Percentiles rank a stretch among this genome's conserved stretches.
These are phyloP conservation scores for Penicillium riverlandense DNA, from an alignment of 495 filamentous ascomycete genomes.

Conservation along the genomic window DNA sequence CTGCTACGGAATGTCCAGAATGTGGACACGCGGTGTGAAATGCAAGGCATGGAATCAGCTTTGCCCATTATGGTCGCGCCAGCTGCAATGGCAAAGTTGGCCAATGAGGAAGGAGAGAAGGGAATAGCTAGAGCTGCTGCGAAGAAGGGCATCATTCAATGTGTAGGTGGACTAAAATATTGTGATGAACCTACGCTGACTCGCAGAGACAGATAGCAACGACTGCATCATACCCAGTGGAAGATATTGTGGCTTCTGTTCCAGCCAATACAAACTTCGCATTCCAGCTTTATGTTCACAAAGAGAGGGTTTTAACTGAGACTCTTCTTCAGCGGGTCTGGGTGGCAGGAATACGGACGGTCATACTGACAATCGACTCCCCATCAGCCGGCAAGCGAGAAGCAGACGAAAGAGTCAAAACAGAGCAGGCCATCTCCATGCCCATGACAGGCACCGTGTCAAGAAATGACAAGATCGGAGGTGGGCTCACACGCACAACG, in stretches of 20 bases:
- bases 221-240: constrained; percentile 50
- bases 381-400: constrained; percentile 81
- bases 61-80: constrained; percentile 57
- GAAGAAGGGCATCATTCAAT: constrained; percentile 35
- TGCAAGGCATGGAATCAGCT: constrained; percentile 20
- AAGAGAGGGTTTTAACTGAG: constrained; percentile 50
- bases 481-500: constrained; percentile 58
- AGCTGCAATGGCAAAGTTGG: constrained; percentile 58
- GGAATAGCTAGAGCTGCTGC: constrained; percentile 49
- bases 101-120: constrained; percentile 57
- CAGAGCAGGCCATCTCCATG: constrained; percentile 28
- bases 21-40: constrained; percentile 41
- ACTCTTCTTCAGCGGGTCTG: constrained; percentile 35
- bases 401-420: constrained; percentile 62
- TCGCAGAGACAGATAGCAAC: constrained; percentile 15
- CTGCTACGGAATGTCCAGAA: constrained; percentile 56
- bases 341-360: constrained; percentile 37
- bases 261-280: constrained; percentile 39
- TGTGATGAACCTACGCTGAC: too few species aligned
- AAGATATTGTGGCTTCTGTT: constrained; percentile 46
- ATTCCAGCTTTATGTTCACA: constrained; percentile 72
- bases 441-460: constrained; percentile 38
- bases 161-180: constrained; percentile 1
- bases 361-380: constrained; percentile 80
- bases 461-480: constrained; percentile 52